A percentile compares a stretch with the other conserved stretches of the same genome.
phyloP scores from a whole-genome alignment of 1,284 basidiomycete species.

The Moesziomyces parantarcticus region DNA sequence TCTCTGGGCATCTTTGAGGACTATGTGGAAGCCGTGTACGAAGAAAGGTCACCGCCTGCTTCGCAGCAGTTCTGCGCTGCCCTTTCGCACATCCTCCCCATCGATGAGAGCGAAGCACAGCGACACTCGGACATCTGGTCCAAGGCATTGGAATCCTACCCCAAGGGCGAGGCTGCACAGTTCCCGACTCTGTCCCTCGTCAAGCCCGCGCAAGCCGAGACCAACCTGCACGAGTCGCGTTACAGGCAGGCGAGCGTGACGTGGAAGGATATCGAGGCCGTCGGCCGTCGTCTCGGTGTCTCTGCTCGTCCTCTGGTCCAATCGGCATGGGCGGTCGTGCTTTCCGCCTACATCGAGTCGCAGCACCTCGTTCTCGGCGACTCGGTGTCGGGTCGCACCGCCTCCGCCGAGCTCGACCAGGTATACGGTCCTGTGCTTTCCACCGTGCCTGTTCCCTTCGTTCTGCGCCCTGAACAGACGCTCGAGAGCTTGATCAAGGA shows the following conservation, averaged over 20 bases:
- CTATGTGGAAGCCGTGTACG: conserved; percentile 40
- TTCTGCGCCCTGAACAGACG: conserved; percentile 17
- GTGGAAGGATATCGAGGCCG: conserved; percentile 45
- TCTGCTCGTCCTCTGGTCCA: conserved; percentile 67
- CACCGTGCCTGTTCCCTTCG: conserved; percentile 61
- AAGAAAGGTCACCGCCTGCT: conserved; percentile 9
- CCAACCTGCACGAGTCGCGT: conserved; percentile 27
- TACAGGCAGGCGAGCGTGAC: conserved; percentile 19
- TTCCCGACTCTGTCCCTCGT: conserved; percentile 40
- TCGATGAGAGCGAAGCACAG: conserved; percentile 24
- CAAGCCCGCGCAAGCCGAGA: conserved; percentile 3
- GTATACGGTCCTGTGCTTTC: conserved; percentile 62
- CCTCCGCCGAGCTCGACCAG: conserved; percentile 43
- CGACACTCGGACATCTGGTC: conserved; percentile 32
- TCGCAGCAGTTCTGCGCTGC: conserved; percentile 41
- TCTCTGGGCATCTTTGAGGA: conserved; percentile 53
- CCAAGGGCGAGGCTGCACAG: conserved; percentile 17
- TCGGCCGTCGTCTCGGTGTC: conserved; percentile 48
- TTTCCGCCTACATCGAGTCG: conserved; percentile 61
- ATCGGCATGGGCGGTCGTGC: conserved; percentile 65
- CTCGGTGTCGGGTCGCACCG: conserved; percentile 55
- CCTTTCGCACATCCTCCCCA: conserved; percentile 48
- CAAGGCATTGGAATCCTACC: conserved; percentile 32
- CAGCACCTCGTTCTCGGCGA: conserved; percentile 61
- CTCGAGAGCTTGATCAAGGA: conserved; percentile 39